Evolutionary conservation across 306 rosid species (phyloP).

Genomic region (Cucurbita argyrosperma): DNA sequence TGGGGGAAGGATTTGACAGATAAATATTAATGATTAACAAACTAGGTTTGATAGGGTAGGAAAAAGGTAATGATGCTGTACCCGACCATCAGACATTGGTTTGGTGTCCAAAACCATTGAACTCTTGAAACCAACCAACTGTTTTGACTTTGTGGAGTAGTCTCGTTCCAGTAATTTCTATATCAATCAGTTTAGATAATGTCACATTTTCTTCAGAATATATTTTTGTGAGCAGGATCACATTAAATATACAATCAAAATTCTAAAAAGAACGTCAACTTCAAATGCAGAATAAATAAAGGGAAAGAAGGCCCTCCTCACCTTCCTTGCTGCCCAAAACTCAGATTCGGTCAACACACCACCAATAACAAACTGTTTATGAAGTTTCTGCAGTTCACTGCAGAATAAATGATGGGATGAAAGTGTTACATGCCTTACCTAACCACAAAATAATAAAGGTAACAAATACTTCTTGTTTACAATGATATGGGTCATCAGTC

Average conservation of each 20-base stretch:
- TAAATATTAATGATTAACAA: not conserved
- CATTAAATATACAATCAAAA: not conserved
- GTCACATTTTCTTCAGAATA: slow-evolving; percentile 3
- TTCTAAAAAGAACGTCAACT: not conserved
- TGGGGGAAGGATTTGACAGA: slow-evolving; percentile 3
- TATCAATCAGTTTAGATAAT: slow-evolving; percentile 2
- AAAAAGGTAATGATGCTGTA: slow-evolving; percentile 23
- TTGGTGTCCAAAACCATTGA: slow-evolving; percentile 79
- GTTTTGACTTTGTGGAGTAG: slow-evolving; percentile 53
- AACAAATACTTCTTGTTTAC: not conserved
- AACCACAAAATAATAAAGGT: not conserved
- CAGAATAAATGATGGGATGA: slow-evolving; percentile 7
- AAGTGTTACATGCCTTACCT: not conserved
- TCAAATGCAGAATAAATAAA: slow-evolving; percentile 10
- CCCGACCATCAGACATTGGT: slow-evolving; percentile 95
- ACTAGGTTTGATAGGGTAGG: slow-evolving; percentile 4
- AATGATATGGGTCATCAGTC: not conserved
- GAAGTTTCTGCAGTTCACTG: slow-evolving; percentile 86
- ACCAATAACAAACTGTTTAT: slow-evolving; percentile 69
- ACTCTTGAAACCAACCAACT: slow-evolving; percentile 73
- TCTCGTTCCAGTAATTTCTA: slow-evolving; percentile 78
- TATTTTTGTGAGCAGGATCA: not conserved
- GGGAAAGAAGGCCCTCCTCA: slow-evolving; percentile 2
- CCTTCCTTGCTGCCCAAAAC: slow-evolving; percentile 98
- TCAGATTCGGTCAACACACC: slow-evolving; percentile 87